Evolutionary conservation across 2,329 filamentous ascomycete genomes (phyloP).

Genomic region (Ploettnerulaceae sp.): DNA sequence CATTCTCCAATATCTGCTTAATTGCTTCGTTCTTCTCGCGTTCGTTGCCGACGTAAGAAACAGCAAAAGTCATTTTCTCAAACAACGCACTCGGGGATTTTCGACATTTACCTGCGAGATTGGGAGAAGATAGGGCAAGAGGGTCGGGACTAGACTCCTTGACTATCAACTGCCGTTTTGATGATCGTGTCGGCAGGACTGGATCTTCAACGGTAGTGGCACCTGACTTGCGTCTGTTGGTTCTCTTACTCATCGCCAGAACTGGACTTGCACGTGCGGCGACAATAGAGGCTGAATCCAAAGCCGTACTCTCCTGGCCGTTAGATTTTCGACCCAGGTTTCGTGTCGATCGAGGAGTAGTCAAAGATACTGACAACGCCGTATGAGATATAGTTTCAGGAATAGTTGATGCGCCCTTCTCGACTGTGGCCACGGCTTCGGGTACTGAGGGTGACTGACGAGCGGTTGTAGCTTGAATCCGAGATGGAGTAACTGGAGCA

Average conservation of each 20-base stretch:
- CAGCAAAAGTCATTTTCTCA: conserved; percentile 77
- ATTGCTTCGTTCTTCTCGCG: conserved; percentile 55
- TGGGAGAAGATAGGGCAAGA: conserved; percentile 13
- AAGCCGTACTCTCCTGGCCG: no score
- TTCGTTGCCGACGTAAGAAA: conserved; percentile 60
- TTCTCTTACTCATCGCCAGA: conserved; percentile 8
- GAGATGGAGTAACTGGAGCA: background rate
- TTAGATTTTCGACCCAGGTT: no score
- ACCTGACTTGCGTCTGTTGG: conserved; percentile 11
- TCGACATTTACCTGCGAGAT: background rate
- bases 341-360: conserved; percentile 1
- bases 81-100: conserved; percentile 51
- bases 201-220: background rate
- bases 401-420: no score
- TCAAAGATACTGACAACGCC: background rate
- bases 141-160: conserved; percentile 27
- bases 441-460: no score
- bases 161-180: conserved; percentile 21
- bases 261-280: background rate
- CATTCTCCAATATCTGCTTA: conserved; percentile 61
- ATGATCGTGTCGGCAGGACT: conserved; percentile 14
- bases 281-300: no score
- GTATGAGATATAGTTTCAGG: no score
- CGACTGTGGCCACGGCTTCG: no score
- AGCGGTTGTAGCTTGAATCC: no score